These are phyloP conservation scores for Beauveria sp. DNA, from an alignment of 2,329 filamentous ascomycete species.

Conservation along the genomic window DNA sequence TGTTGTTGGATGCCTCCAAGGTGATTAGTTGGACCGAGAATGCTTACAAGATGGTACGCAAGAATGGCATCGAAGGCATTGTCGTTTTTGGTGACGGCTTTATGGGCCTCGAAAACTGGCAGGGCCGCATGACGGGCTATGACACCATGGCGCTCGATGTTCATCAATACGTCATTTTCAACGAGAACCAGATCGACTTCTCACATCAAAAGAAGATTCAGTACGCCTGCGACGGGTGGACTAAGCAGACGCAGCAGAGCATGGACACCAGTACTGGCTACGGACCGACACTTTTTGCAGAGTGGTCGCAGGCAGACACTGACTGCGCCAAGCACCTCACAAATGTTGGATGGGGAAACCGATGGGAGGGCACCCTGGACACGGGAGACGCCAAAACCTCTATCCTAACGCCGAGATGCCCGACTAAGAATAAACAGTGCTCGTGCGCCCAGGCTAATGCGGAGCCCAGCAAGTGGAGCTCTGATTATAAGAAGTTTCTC, in stretches of 20 bases:
- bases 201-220: conserved; percentile 77
- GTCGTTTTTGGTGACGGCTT: conserved; percentile 94
- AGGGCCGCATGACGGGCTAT: conserved; percentile 67
- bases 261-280: conserved; percentile 72
- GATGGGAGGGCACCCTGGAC: conserved; percentile 84
- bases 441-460: conserved; percentile 71
- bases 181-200: conserved; percentile 74
- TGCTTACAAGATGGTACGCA: conserved; percentile 64
- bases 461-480: conserved; percentile 58
- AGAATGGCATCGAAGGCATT: conserved; percentile 64
- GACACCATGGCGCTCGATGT: conserved; percentile 82
- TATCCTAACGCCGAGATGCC: conserved; percentile 67
- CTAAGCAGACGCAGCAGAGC: conserved; percentile 63
- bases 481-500: conserved; percentile 76
- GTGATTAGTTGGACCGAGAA: conserved; percentile 75
- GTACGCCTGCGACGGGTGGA: conserved; percentile 86
- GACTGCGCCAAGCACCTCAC: conserved; percentile 85
- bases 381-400: conserved; percentile 54
- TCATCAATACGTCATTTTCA: conserved; percentile 98
- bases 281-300: conserved; percentile 88
- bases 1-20: conserved; percentile 52
- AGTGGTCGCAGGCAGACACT: conserved; percentile 97
- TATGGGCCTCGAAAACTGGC: conserved; percentile 84
- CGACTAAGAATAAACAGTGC: conserved; percentile 57
- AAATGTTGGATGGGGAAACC: conserved; percentile 78